A percentile compares a stretch with the other conserved stretches of the same genome.
phyloP scores from a whole-genome alignment of 768 basidiomycete species.

The Boletales sp. region DNA sequence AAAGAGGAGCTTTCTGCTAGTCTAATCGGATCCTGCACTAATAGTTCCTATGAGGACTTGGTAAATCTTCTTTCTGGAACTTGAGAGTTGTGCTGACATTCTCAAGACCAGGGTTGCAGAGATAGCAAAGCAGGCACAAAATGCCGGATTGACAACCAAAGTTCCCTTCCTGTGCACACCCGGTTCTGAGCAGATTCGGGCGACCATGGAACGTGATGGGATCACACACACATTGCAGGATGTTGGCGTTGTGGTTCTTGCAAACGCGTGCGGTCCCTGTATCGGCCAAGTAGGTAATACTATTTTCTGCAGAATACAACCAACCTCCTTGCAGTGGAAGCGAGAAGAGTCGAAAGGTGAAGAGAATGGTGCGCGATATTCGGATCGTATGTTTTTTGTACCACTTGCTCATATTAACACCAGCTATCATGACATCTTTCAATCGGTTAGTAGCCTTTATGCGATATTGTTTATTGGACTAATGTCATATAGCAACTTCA shows the following conservation, averaged over 20 bases:
- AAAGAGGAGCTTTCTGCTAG: conserved; percentile 88
- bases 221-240: conserved; percentile 77
- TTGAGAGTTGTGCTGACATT: conserved; percentile 4
- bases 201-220: conserved; percentile 94
- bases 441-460: conserved; percentile 58
- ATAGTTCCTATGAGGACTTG: conserved; percentile 97
- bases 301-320: conserved; percentile 1
- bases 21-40: conserved; percentile 98
- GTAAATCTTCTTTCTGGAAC: conserved; percentile 34
- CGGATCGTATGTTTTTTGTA: background rate
- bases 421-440: conserved; percentile 95
- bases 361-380: conserved; percentile 69
- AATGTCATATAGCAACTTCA: conserved; percentile 57
- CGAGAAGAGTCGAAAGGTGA: conserved; percentile 82
- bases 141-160: conserved; percentile 75
- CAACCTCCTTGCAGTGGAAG: conserved; percentile 66
- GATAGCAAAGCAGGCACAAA: conserved; percentile 84
- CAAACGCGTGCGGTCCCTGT: conserved; percentile 98
- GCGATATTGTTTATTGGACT: background rate
- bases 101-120: conserved; percentile 84
- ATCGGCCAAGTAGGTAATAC: conserved; percentile 75
- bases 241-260: conserved; percentile 91
- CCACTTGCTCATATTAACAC: conserved; percentile 1
- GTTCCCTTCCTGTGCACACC: conserved; percentile 88
- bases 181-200: conserved; percentile 93